Evolutionary conservation across 352 stramenopile species (phyloP).

Genomic region (Phytophthora sp.): DNA sequence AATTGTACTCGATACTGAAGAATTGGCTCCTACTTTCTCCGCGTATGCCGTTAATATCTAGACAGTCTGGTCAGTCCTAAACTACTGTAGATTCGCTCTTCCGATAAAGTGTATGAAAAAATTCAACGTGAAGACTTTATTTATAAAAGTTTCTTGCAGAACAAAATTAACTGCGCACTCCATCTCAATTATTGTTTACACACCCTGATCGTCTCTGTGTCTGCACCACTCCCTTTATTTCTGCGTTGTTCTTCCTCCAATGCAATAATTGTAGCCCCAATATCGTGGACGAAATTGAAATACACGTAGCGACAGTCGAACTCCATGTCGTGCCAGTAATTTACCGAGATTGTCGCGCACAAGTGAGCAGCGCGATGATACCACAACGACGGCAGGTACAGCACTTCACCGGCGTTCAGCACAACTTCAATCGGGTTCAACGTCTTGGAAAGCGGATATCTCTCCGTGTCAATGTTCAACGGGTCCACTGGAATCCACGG

Average conservation of each 20-base stretch:
- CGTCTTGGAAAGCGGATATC: constrained; percentile 58
- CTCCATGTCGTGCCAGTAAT: constrained; percentile 92
- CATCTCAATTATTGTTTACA: too few relatives aligned
- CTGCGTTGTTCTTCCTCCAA: constrained; percentile 15
- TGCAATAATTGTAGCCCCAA: constrained; percentile 37
- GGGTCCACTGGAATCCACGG: constrained; percentile 87
- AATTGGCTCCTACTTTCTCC: too few relatives aligned
- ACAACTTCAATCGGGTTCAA: constrained; percentile 72
- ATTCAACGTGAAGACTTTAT: too few relatives aligned
- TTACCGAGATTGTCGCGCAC: constrained; percentile 82
- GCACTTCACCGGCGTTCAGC: constrained; percentile 67
- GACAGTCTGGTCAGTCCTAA: too few relatives aligned
- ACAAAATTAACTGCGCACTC: too few relatives aligned
- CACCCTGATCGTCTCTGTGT: too few relatives aligned
- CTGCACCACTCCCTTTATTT: constrained; percentile 2
- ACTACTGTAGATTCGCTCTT: too few relatives aligned
- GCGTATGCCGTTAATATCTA: too few relatives aligned
- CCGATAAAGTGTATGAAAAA: too few relatives aligned
- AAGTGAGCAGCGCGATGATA: constrained; percentile 85
- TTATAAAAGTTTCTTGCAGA: too few relatives aligned
- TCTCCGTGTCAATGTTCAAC: constrained; percentile 57
- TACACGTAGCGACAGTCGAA: constrained; percentile 90
- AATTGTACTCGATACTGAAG: neutral
- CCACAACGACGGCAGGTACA: constrained; percentile 86
- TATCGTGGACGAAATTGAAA: constrained; percentile 81